Base-by-base conservation (phyloP, 169 alveolate species). In the Plasmodium billcollinsi region DNA sequence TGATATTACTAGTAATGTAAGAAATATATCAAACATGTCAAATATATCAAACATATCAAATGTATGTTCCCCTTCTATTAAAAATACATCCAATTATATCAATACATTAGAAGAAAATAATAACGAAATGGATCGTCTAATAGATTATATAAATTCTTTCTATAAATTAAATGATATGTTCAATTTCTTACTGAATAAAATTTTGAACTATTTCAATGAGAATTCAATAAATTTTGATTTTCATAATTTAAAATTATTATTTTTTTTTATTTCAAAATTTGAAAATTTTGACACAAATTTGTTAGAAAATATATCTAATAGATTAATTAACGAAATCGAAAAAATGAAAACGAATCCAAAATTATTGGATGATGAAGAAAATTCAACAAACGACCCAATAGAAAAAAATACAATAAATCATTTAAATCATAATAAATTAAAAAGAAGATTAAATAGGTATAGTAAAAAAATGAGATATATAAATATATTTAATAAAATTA, bases 121-220 rank as follows among this genome's bases (percentile, higher is more conserved):
- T n/a, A 47, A 24, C 29, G 74, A 67, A 14, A n/a, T 78, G 9
- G 45, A 33, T 33, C 1, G 45, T 33, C 24, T 78, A 66, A 71
- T 78, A 33, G 89, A 78, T 3, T 66, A 78, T 70, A 78, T 78
- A 78, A 78, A 66, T 71, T 12, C 33, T 14, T 78, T 65, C 39
- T 78, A 78, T 73, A 78, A 78, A 52, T 59, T 78, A 52, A 78
- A 66, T 58, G 89, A 78, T 20, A 78, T 78, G 78, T 78, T 78
- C 61, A 66, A 52, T 43, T 78, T 65, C 58, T 58, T 78, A 29
- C 69, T 78, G 39, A 78, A 66, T 20, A 78, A 78, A 66, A 43
- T 78, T 39, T n/a, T 78, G 54, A 58, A 2, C 6, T 78, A 66
- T 52, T 78, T 78, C 61, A 78, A 78, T 52, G 89, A 78, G 24